Conservation (phyloP, 345 rosid genomes). For the Combretum micranthum region DNA sequence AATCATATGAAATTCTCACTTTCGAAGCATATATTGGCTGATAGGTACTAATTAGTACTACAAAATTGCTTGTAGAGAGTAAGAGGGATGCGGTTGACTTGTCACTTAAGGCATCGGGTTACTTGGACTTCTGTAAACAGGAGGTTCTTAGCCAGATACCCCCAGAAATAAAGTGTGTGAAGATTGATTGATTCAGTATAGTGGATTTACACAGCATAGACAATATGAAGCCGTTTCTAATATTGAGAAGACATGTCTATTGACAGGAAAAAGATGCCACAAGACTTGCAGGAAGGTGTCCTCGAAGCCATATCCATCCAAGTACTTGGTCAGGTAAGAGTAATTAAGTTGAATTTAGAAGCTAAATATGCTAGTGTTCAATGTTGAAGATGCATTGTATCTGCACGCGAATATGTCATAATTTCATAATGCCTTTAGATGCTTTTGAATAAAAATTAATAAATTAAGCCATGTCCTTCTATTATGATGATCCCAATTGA, state of each 20-base stretch:
- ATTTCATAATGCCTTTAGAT: too few species aligned
- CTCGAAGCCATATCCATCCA: conserved; percentile 63
- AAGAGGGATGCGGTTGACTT: conserved; percentile 79
- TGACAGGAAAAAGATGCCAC: conserved; percentile 48
- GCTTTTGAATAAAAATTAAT: too few species aligned
- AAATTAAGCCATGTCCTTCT: too few species aligned
- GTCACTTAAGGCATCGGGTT: conserved; percentile 83
- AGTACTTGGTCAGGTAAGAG: conserved; percentile 84
- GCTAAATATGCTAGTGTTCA: not conserved
- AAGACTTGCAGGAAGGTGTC: conserved; percentile 67
- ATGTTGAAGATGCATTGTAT: too few species aligned
- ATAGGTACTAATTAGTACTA: not conserved
- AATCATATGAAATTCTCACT: too few species aligned
- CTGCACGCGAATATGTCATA: too few species aligned
- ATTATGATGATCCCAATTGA: too few species aligned
- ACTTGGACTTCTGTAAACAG: conserved; percentile 59
- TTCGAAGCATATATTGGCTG: too few species aligned
- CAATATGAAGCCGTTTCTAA: not conserved
- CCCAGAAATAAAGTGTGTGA: conserved; percentile 47
- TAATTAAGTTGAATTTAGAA: not conserved
- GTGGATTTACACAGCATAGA: too few species aligned
- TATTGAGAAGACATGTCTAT: conserved; percentile 4
- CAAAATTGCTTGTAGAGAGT: conserved; percentile 29
- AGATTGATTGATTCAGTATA: not conserved
- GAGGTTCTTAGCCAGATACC: conserved; percentile 38